Conservation (phyloP, 257 asterid genomes). For the Lithospermum erythrorhizon region DNA sequence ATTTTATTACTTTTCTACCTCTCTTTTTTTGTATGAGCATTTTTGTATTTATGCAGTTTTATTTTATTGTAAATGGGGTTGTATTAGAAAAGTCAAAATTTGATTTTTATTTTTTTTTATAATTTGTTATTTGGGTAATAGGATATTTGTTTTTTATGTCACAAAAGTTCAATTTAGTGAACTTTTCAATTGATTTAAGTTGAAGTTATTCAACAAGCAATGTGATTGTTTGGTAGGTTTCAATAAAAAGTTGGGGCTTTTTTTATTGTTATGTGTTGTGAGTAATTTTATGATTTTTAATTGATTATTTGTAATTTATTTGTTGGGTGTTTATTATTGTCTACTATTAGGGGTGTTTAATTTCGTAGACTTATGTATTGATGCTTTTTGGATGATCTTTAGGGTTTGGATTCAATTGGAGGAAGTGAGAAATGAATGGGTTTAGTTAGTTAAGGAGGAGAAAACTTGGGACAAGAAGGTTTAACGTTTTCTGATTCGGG, state of each 20-base stretch:
- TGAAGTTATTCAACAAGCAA: too few relatives aligned
- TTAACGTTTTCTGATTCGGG: not conserved
- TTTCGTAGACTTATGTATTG: not conserved
- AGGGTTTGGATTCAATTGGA: not conserved
- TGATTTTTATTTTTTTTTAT: too few relatives aligned
- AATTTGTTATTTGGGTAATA: too few relatives aligned
- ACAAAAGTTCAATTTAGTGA: too few relatives aligned
- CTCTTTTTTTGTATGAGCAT: too few relatives aligned
- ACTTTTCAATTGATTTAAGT: not conserved
- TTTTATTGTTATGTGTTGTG: too few relatives aligned
- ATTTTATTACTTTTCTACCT: too few relatives aligned
- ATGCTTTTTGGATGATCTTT: not conserved
- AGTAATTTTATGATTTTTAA: too few relatives aligned
- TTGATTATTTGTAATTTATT: too few relatives aligned
- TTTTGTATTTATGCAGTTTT: not conserved
- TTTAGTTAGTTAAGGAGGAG: not conserved
- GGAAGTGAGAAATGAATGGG: not conserved
- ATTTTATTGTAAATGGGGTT: not conserved
- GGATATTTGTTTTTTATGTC: too few relatives aligned
- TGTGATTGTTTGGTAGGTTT: not conserved
- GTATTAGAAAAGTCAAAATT: too few relatives aligned
- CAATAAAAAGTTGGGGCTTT: not conserved
- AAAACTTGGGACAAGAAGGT: not conserved
- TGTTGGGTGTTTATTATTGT: not conserved
- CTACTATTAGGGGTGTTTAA: not conserved